These are phyloP conservation scores for Akebia trifoliata DNA, from an alignment of 164 flowering plant species.

Conservation along the genomic window DNA sequence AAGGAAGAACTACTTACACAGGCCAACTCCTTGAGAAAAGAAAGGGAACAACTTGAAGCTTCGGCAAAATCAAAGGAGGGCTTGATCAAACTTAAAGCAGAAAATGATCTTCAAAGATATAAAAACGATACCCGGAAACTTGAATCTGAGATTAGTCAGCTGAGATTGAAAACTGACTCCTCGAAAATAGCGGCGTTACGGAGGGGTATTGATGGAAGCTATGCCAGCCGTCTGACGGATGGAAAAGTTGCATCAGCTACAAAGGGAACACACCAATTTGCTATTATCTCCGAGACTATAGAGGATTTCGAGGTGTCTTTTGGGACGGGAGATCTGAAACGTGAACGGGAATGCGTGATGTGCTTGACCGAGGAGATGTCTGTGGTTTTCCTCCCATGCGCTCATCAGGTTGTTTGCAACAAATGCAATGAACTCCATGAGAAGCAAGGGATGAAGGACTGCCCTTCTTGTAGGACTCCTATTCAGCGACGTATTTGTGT, in stretches of 20 bases:
- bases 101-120: constrained; percentile 49
- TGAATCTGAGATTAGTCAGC: constrained; percentile 65
- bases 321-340: constrained; percentile 45
- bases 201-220: constrained; percentile 69
- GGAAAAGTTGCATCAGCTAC: too few relatives aligned
- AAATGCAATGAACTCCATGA: constrained; percentile 95
- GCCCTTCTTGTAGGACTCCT: constrained; percentile 92
- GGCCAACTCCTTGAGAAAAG: constrained; percentile 49
- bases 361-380: constrained; percentile 96
- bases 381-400: constrained; percentile 93
- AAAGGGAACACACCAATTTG: constrained; percentile 25
- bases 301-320: constrained; percentile 24
- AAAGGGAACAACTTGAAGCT: constrained; percentile 63
- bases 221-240: too few relatives aligned
- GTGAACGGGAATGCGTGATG: constrained; percentile 96
- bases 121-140: constrained; percentile 65
- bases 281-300: constrained; percentile 23
- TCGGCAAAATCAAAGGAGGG: constrained; percentile 62
- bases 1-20: constrained; percentile 57
- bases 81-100: constrained; percentile 54
- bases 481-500: constrained; percentile 75
- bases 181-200: constrained; percentile 82
- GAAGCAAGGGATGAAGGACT: constrained; percentile 93
- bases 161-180: constrained; percentile 70
- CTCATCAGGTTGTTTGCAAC: constrained; percentile 92